These are phyloP conservation scores for Malbranchea zuffiana DNA, from an alignment of 2,329 filamentous ascomycete species.

Conservation along the genomic window DNA sequence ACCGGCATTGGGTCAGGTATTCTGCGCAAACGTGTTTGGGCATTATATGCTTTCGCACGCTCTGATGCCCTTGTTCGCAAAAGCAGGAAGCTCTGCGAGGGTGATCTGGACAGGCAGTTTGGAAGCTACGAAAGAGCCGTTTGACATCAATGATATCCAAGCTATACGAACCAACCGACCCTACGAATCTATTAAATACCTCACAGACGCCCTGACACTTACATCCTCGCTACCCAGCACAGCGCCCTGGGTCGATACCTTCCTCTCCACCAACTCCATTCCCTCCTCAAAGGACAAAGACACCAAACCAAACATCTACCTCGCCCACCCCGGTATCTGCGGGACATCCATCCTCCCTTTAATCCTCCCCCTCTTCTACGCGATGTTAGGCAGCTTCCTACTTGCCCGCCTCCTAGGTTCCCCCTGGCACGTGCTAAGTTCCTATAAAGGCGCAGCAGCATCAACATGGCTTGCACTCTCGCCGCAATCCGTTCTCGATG, in stretches of 20 bases:
- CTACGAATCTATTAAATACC: constrained; percentile 79
- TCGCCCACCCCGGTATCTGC: constrained; percentile 79
- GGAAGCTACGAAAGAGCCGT: constrained; percentile 50
- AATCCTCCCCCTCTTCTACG: constrained; percentile 54
- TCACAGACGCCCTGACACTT: constrained; percentile 74
- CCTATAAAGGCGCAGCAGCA: constrained; percentile 65
- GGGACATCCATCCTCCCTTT: constrained; percentile 72
- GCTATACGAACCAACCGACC: constrained; percentile 50
- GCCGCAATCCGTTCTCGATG: constrained; percentile 38
- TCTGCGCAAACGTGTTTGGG: constrained; percentile 86
- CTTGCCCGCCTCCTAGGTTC: constrained; percentile 68
- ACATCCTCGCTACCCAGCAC: constrained; percentile 58
- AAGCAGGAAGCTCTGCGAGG: constrained; percentile 43
- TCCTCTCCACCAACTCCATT: constrained; percentile 35
- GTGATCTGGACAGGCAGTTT: constrained; percentile 83
- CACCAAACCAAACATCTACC: constrained; percentile 55
- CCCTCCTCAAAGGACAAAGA: constrained; percentile 5
- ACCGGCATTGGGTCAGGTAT: constrained; percentile 65
- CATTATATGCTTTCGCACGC: constrained; percentile 84
- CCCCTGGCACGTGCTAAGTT: constrained; percentile 72
- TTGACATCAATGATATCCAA: constrained; percentile 65
- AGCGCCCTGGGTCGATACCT: constrained; percentile 45
- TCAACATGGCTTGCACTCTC: constrained; percentile 69
- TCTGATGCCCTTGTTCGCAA: constrained; percentile 59
- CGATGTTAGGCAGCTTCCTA: constrained; percentile 58